phyloP scores from a whole-genome alignment of 1,139 yeast species.

The Spencermartinsiella ligniputridi region DNA sequence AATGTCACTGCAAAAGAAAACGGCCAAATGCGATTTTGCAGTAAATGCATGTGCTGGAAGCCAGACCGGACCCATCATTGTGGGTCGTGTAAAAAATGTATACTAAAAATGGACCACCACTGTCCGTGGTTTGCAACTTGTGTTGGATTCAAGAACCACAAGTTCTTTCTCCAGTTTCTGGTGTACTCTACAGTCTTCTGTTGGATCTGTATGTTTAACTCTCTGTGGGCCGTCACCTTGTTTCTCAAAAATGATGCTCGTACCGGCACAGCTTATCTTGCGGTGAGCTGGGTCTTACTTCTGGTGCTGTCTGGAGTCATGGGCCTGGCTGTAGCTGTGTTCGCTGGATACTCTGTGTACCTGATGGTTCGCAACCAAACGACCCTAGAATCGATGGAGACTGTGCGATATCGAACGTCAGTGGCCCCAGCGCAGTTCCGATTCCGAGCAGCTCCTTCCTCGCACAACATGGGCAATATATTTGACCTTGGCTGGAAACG shows the following conservation, averaged over 20 bases:
- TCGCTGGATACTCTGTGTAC: slow-evolving; percentile 55
- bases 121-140: slow-evolving; percentile 97
- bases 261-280: slow-evolving; percentile 38
- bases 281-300: slow-evolving; percentile 57
- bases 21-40: slow-evolving; percentile 57
- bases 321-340: slow-evolving; percentile 55
- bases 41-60: slow-evolving; percentile 78
- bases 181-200: slow-evolving; percentile 52
- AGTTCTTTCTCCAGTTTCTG: slow-evolving; percentile 72
- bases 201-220: slow-evolving; percentile 37
- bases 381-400: slow-evolving; percentile 76
- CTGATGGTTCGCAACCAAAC: slow-evolving; percentile 61
- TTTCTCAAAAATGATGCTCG: slow-evolving; percentile 45
- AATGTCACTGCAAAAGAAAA: slow-evolving; percentile 40
- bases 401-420: slow-evolving; percentile 47
- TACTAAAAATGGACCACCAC: slow-evolving; percentile 62
- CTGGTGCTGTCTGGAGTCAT: slow-evolving; percentile 60
- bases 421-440: slow-evolving; percentile 38
- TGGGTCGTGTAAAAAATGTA: slow-evolving; percentile 35
- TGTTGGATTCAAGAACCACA: slow-evolving; percentile 78
- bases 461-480: slow-evolving; percentile 52
- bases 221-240: slow-evolving; percentile 42
- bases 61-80: slow-evolving; percentile 69
- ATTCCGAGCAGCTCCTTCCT: slow-evolving; percentile 38
- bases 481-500: slow-evolving; percentile 62